Evolutionary conservation across 163 green algal species (phyloP).

Genomic region (Chlamydomonas reinhardtii): DNA sequence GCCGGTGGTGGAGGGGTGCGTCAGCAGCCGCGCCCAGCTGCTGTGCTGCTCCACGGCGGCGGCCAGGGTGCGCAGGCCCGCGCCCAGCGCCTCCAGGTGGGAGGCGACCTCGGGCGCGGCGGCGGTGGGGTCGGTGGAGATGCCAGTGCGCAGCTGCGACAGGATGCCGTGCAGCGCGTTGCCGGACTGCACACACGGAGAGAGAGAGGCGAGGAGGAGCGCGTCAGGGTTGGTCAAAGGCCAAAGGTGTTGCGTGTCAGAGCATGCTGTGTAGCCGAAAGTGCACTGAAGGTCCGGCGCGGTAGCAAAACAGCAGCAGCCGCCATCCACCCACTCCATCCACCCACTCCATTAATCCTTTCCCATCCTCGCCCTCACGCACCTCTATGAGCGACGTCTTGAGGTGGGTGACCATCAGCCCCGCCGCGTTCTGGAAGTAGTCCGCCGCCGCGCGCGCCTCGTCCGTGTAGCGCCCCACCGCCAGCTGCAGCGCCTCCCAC

Average conservation of each 20-base stretch:
- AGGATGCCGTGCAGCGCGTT: slow-evolving; percentile 30
- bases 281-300: neutral
- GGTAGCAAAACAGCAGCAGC: too few species aligned
- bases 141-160: slow-evolving; percentile 19
- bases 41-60: slow-evolving; percentile 48
- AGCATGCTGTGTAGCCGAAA: too few species aligned
- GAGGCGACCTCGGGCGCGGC: neutral
- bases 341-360: too few species aligned
- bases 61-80: neutral
- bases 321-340: too few species aligned
- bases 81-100: slow-evolving; percentile 1
- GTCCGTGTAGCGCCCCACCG: slow-evolving; percentile 42
- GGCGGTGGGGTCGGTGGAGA: slow-evolving; percentile 36
- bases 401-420: slow-evolving; percentile 57
- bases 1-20: slow-evolving; percentile 41
- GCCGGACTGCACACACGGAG: slow-evolving; percentile 35
- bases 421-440: slow-evolving; percentile 52
- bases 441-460: slow-evolving; percentile 49
- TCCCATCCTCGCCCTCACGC: too few species aligned
- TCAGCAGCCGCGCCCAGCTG: slow-evolving; percentile 58
- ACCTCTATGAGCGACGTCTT: slow-evolving; percentile 59
- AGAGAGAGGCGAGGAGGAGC: too few species aligned
- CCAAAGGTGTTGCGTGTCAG: too few species aligned
- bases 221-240: too few species aligned
- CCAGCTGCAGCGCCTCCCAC: slow-evolving; percentile 32